Conservation (phyloP, 805 yeast genomes). For the Candida chilensis region DNA sequence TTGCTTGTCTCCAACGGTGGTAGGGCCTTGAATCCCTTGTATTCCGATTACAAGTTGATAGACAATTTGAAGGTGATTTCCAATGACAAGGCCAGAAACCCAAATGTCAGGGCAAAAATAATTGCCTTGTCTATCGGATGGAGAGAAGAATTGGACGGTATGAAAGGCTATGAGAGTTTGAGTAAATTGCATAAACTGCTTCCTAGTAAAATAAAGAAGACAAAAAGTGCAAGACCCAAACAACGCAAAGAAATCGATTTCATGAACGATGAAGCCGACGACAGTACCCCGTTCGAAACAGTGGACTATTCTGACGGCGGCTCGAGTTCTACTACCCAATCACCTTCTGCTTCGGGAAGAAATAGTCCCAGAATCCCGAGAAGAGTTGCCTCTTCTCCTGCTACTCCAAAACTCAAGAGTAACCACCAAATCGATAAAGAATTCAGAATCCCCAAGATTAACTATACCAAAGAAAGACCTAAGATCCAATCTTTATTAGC, state of each 20-base stretch:
- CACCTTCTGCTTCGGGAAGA: neutral
- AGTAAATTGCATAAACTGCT: conserved; percentile 33
- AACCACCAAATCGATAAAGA: conserved; percentile 31
- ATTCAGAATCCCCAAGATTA: conserved; percentile 58
- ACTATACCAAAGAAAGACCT: conserved; percentile 65
- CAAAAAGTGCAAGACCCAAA: conserved; percentile 8
- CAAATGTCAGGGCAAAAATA: conserved; percentile 36
- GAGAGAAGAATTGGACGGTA: conserved; percentile 47
- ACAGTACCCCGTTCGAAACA: conserved; percentile 22
- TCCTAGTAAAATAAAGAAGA: conserved; percentile 21
- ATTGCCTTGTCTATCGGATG: conserved; percentile 53
- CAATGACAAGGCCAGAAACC: conserved; percentile 25
- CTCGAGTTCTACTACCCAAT: conserved; percentile 3
- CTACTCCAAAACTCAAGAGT: conserved; percentile 9
- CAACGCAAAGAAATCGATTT: conserved; percentile 19
- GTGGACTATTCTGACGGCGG: conserved; percentile 13
- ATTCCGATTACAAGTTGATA: conserved; percentile 58
- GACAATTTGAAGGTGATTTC: conserved; percentile 52
- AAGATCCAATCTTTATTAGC: conserved; percentile 61
- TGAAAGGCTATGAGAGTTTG: conserved; percentile 38
- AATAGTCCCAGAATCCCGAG: conserved; percentile 2
- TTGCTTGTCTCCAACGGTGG: conserved; percentile 31
- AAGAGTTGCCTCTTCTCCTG: conserved; percentile 15
- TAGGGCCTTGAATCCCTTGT: conserved; percentile 32
- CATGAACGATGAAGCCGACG: conserved; percentile 45